Conservation (phyloP, 2,329 filamentous ascomycete genomes). For the Aspergillus texensis region DNA sequence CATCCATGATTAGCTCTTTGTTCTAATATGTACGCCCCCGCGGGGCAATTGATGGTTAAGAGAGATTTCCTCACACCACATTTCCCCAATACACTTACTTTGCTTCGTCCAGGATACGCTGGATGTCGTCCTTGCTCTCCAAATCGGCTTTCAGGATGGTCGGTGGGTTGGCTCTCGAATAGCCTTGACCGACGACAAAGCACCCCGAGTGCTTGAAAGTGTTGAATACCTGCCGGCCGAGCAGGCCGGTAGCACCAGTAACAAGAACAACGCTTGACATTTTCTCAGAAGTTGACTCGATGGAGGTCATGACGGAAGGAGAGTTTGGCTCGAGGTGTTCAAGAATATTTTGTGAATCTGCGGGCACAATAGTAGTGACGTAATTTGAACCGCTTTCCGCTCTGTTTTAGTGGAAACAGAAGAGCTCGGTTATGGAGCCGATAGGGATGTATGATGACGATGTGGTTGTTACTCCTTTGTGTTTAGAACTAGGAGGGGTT, state of each 20-base stretch:
- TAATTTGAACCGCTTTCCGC: not conserved
- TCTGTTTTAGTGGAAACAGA: not conserved
- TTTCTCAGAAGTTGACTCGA: slow-evolving; percentile 8
- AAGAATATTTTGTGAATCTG: slow-evolving; percentile 1
- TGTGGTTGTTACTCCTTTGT: not conserved
- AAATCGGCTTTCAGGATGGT: slow-evolving; percentile 64
- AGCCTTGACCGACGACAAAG: slow-evolving; percentile 72
- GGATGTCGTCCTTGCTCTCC: slow-evolving; percentile 49
- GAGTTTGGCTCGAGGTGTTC: slow-evolving; percentile 1
- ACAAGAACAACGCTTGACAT: slow-evolving; percentile 65
- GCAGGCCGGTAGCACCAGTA: slow-evolving; percentile 81
- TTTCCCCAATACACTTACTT: slow-evolving; percentile 45
- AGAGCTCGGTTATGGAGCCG: not conserved
- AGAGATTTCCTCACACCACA: not conserved
- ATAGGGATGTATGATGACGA: not conserved
- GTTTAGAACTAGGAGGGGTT: not conserved
- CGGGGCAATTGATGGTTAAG: not conserved
- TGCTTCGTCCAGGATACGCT: slow-evolving; percentile 52
- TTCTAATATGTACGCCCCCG: not conserved
- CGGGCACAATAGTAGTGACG: slow-evolving; percentile 6
- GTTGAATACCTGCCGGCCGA: slow-evolving; percentile 76
- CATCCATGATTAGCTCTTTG: slow-evolving; percentile 10
- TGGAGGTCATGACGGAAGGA: slow-evolving; percentile 11
- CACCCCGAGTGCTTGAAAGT: slow-evolving; percentile 70
- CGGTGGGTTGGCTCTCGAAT: slow-evolving; percentile 71